Evolutionary conservation across 139 green algal genomes (phyloP).

Genomic region (Tetradesmus obliquus): DNA sequence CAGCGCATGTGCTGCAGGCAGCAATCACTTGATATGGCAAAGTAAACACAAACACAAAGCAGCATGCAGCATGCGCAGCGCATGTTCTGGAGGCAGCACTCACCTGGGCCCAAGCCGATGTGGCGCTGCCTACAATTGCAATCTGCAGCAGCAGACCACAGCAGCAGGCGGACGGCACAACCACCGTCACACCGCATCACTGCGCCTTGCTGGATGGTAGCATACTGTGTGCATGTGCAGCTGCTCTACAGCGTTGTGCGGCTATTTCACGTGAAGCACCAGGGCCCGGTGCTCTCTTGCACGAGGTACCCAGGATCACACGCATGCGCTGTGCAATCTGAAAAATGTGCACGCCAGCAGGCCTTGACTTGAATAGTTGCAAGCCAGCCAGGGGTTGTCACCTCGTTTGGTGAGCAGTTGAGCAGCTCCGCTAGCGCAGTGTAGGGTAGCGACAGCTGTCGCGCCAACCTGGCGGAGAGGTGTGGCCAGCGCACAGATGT

Average conservation of each 20-base stretch:
- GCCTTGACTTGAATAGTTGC: too few species aligned
- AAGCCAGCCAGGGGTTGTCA: slow-evolving; percentile 2
- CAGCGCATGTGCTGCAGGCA: neutral
- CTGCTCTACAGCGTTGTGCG: too few species aligned
- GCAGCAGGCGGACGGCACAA: neutral
- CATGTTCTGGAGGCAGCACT: neutral
- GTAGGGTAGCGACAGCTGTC: slow-evolving; percentile 62
- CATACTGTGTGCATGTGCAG: too few species aligned
- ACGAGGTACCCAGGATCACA: too few species aligned
- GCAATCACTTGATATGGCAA: neutral
- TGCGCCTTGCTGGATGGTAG: too few species aligned
- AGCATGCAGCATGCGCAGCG: neutral
- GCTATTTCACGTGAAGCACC: too few species aligned
- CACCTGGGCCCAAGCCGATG: slow-evolving; percentile 54
- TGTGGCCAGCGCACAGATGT: neutral
- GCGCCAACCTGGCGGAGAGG: neutral
- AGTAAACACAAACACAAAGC: too few species aligned
- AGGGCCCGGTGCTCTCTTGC: too few species aligned
- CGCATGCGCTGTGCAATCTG: too few species aligned
- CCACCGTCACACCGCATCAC: too few species aligned
- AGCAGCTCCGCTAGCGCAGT: slow-evolving; percentile 61
- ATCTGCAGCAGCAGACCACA: slow-evolving; percentile 48
- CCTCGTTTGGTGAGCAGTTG: slow-evolving; percentile 66
- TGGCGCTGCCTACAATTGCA: slow-evolving; percentile 65
- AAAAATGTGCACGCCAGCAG: too few species aligned